Conservation (phyloP, 1,284 basidiomycete species). For the Volvariella volvacea region DNA sequence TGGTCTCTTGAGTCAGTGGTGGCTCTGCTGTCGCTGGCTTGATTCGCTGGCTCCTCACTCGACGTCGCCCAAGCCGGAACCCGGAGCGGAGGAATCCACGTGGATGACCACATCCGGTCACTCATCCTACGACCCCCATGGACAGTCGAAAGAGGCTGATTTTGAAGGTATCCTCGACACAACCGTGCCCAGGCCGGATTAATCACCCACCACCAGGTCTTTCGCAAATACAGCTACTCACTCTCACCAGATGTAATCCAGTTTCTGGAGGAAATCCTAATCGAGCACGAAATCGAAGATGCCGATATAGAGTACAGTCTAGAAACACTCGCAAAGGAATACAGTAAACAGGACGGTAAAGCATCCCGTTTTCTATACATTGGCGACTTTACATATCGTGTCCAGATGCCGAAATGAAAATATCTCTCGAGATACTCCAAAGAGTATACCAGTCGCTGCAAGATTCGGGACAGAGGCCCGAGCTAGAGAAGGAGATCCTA, state of each 20-base stretch:
- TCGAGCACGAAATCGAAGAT: slow-evolving; percentile 59
- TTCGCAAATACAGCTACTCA: slow-evolving; percentile 79
- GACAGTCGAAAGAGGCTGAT: slow-evolving; percentile 51
- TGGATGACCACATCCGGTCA: too few relatives aligned
- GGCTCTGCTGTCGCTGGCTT: not conserved
- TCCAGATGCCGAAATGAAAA: slow-evolving; percentile 74
- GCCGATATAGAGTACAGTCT: slow-evolving; percentile 75
- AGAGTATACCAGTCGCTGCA: slow-evolving; percentile 82
- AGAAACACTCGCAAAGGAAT: slow-evolving; percentile 82
- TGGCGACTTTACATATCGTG: slow-evolving; percentile 4
- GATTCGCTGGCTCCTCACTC: too few relatives aligned
- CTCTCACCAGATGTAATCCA: slow-evolving; percentile 69
- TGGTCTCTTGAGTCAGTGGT: slow-evolving; percentile 17
- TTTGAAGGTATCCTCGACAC: slow-evolving; percentile 45
- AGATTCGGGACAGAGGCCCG: slow-evolving; percentile 56
- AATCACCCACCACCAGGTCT: slow-evolving; percentile 43
- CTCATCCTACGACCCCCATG: too few relatives aligned
- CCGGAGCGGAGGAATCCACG: too few relatives aligned
- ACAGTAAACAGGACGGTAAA: slow-evolving; percentile 87
- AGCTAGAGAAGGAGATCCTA: slow-evolving; percentile 54
- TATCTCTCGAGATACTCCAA: slow-evolving; percentile 65
- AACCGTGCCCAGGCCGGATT: not conserved
- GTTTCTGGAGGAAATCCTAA: slow-evolving; percentile 62
- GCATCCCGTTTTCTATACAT: slow-evolving; percentile 8
- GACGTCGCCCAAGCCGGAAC: too few relatives aligned